These are phyloP conservation scores for Stereum hirsutum DNA, from an alignment of 1,284 basidiomycete genomes.

Conservation along the genomic window DNA sequence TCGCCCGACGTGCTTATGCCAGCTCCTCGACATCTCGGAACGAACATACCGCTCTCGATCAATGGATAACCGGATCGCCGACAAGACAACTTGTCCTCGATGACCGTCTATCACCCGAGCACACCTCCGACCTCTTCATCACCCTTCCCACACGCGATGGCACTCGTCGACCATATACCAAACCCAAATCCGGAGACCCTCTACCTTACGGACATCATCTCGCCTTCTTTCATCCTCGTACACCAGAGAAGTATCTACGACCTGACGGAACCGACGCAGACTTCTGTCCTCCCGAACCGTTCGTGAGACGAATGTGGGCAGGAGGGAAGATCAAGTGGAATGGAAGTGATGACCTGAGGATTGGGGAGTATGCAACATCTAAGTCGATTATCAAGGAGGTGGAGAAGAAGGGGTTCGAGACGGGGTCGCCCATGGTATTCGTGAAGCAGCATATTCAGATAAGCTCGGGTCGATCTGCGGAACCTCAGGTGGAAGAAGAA, in stretches of 20 bases:
- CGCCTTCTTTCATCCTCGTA: conserved; percentile 65
- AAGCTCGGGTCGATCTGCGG: conserved; percentile 27
- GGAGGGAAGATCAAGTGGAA: conserved; percentile 67
- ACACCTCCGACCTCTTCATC: conserved; percentile 49
- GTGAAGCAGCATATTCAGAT: conserved; percentile 59
- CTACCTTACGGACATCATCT: conserved; percentile 64
- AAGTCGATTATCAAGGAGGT: conserved; percentile 42
- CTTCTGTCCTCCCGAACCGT: conserved; percentile 67
- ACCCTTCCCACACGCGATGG: conserved; percentile 68
- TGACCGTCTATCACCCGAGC: conserved; percentile 41
- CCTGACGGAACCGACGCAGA: conserved; percentile 66
- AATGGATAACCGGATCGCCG: conserved; percentile 40
- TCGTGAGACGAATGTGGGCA: conserved; percentile 79
- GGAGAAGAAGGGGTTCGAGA: conserved; percentile 58
- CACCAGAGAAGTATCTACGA: conserved; percentile 47
- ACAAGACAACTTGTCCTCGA: conserved; percentile 28
- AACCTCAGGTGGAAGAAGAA: conserved; percentile 53
- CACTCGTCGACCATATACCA: conserved; percentile 26
- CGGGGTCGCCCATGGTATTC: conserved; percentile 63
- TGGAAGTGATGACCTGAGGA: conserved; percentile 36
- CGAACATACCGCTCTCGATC: conserved; percentile 28
- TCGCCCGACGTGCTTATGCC: neutral
- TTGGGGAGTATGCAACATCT: conserved; percentile 48
- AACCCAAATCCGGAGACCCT: conserved; percentile 31
- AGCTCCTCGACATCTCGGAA: neutral